Base-by-base conservation (phyloP, 495 filamentous ascomycete genomes). In the Penicillium malachiteum region DNA sequence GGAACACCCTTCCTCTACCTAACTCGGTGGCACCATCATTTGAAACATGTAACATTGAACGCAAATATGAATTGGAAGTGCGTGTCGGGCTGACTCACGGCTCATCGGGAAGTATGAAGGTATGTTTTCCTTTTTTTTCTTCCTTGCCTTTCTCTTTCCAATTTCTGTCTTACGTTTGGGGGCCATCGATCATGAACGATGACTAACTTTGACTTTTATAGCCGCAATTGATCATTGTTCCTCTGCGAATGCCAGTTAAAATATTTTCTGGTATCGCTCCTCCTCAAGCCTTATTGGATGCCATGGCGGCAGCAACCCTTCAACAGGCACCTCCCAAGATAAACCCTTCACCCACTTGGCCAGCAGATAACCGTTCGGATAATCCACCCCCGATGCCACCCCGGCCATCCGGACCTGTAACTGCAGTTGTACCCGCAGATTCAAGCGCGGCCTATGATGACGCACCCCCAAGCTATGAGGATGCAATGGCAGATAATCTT, bases 191-290 rank as follows among this genome's bases (percentile, higher is more conserved):
- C 55, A 52, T 37, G 47, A 50, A 41, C 38, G 38, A 52, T 32
- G 56, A 30, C 64, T 39, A 9, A 14, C 42, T 65, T 33, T 65
- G 50, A 30, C 34, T 31, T 31, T 51, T 26, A 37, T 59, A 88
- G 79, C 79, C 85, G 39, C 88, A 93, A 65, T 73, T 84, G 39
- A 81, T 90, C 26, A 78, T 88, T 54, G 82, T 96, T 5, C 87
- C 90, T 16, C 76, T 97, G 16, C 79, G 85, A 50, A 85, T 96
- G 69, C 86, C 86, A 56, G 79, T 94, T 55, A 75, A 90, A 42
- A 83, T 98, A 44, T 96, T 82, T 71, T 96, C 91, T n/a, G 94
- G 94, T 64, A 92, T 97, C 41, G 73, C 79, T n/a, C 92, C 93
- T 1, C 92, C 92, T 3, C 70, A 79, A 38, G 85, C 84, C 34